phyloP scores from a whole-genome alignment of 176 grass and related monocot genomes.

The Tillandsia leiboldiana region DNA sequence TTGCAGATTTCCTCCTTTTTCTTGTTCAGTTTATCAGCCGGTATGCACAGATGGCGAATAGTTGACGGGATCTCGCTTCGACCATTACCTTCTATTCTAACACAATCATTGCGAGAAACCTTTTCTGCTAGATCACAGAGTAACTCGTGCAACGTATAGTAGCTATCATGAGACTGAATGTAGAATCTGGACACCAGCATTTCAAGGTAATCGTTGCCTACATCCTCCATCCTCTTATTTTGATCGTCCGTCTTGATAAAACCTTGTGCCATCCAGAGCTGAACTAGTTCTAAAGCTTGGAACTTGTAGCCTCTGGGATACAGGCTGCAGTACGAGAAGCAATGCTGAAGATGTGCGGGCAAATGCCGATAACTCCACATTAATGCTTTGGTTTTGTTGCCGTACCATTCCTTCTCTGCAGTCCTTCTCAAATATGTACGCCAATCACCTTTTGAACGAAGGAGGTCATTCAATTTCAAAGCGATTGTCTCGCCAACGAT shows the following conservation, averaged over 20 bases:
- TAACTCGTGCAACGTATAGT: neutral
- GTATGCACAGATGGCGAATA: too few species aligned
- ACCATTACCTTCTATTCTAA: neutral
- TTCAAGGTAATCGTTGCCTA: neutral
- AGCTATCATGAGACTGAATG: neutral
- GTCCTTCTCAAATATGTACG: neutral
- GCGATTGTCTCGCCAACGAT: too few species aligned
- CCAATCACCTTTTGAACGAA: too few species aligned
- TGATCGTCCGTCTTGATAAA: neutral
- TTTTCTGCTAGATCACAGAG: neutral
- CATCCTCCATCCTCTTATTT: neutral
- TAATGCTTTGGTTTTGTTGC: neutral
- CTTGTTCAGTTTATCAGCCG: too few species aligned
- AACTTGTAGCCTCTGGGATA: neutral
- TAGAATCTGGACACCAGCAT: neutral
- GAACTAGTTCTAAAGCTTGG: neutral
- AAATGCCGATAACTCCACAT: neutral
- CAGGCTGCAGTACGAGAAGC: neutral
- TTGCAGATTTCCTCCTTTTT: too few species aligned
- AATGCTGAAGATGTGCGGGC: neutral
- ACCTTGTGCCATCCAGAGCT: neutral
- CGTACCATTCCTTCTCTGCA: neutral
- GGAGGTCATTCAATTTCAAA: too few species aligned
- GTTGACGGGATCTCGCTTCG: too few species aligned
- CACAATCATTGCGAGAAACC: neutral